Evolutionary conservation across 2,329 filamentous ascomycete species (phyloP).

Genomic region (Epichloe sylvatica): DNA sequence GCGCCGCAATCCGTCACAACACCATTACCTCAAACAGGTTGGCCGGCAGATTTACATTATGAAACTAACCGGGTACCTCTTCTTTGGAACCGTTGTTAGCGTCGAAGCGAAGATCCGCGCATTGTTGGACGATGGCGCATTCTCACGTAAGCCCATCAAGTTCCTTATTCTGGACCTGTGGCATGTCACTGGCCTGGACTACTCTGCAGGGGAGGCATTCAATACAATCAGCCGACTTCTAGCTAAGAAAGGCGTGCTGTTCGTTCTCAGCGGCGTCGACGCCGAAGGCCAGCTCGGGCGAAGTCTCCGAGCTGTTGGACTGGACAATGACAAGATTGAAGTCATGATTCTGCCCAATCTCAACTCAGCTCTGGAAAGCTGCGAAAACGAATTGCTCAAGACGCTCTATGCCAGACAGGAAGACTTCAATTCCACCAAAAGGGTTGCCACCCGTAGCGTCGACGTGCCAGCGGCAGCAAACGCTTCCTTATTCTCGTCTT

Average conservation of each 20-base stretch:
- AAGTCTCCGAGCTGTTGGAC: constrained; percentile 68
- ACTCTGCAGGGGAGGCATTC: constrained; percentile 95
- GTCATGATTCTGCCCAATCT: constrained; percentile 77
- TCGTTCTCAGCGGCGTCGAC: constrained; percentile 73
- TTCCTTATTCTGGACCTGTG: constrained; percentile 82
- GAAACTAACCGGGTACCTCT: constrained; percentile 88
- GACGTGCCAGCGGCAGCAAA: constrained; percentile 30
- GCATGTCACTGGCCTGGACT: constrained; percentile 85
- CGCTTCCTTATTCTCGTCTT: constrained; percentile 19
- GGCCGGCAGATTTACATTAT: constrained; percentile 81
- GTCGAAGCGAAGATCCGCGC: constrained; percentile 79
- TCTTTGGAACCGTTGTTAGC: constrained; percentile 93
- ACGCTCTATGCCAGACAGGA: constrained; percentile 62
- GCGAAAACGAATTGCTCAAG: constrained; percentile 85
- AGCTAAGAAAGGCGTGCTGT: constrained; percentile 58
- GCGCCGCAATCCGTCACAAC: constrained; percentile 75
- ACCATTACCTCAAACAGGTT: constrained; percentile 71
- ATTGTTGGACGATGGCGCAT: constrained; percentile 70
- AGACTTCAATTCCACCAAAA: constrained; percentile 34
- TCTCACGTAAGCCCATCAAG: constrained; percentile 64
- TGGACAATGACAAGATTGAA: constrained; percentile 58
- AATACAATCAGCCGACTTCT: constrained; percentile 80
- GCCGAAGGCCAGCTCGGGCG: constrained; percentile 61
- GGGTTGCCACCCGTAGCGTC: constrained; percentile 28
- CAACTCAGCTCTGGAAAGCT: constrained; percentile 85